Base-by-base conservation (phyloP, 768 basidiomycete genomes). In the Boletellus emodensis region DNA sequence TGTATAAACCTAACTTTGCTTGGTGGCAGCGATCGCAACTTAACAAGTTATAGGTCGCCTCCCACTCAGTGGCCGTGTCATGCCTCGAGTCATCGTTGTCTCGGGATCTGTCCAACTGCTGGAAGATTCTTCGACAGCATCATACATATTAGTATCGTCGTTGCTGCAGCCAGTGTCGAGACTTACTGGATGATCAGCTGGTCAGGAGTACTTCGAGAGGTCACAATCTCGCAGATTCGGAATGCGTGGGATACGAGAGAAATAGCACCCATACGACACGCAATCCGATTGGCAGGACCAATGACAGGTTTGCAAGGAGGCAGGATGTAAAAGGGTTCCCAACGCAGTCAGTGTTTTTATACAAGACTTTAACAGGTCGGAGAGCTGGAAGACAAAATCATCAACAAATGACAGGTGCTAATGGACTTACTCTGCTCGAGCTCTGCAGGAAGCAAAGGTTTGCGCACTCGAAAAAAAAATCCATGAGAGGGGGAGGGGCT, bases 141-240 rank as follows among this genome's bases (percentile, higher is more conserved):
- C 37, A 10, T 33, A 40, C 24, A 42, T 37, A 39, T 22, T 39
- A 13, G 48, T 14, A 46, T 44, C 15, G 45, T n/a, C 40, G 45
- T 46, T 40, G 40, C 28, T 17, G 34, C 22, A 37, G 38, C 24
- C 30, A 30, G 26, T 17, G n/a, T 45, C 13, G 14, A 22, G 37
- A 33, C 36, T 28, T 14, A 30, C 40, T 40, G 12, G 24, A 43
- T 24, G 34, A 32, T 17, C 20, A 13, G 44, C 24, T 30, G 41
- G 18, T 22, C 24, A 50, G 39, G 3, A 26, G 40, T 30, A 4
- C 39, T 15, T 22, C 26, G 33, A 14, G 36, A 35, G 20, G 40
- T 41, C 54, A 50, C 50, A 36, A 37, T 43, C 44, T 61, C 49
- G 52, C 48, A 35, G 48, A 32, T 52, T 47, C 36, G 28, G 22